phyloP scores from a whole-genome alignment of 2,329 filamentous ascomycete species.

The Claviceps sorghi region DNA sequence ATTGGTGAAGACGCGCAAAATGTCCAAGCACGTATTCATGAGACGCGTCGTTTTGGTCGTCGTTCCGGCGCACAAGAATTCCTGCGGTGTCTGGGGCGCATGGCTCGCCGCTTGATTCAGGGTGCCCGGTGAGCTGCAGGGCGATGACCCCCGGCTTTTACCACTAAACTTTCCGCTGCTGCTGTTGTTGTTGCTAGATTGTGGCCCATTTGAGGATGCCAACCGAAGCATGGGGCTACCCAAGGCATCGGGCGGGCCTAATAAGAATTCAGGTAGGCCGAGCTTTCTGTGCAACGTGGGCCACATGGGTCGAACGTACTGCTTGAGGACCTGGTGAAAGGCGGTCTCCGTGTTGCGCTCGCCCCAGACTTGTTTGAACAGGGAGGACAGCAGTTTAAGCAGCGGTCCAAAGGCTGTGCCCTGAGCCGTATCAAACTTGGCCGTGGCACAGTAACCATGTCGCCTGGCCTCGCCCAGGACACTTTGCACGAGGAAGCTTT shows the following conservation, averaged over 20 bases:
- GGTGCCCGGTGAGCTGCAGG: conserved; percentile 27
- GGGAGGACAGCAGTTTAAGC: conserved; percentile 47
- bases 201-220: conserved; percentile 1
- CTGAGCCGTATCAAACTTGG: conserved; percentile 50
- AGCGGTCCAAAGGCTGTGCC: conserved; percentile 48
- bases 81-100: conserved; percentile 38
- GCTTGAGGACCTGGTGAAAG: conserved; percentile 46
- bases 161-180: conserved; percentile 18
- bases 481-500: conserved; percentile 49
- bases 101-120: conserved; percentile 19
- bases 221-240: conserved; percentile 4
- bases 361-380: conserved; percentile 54
- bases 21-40: conserved; percentile 78
- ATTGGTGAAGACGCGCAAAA: conserved; percentile 64
- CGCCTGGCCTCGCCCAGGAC: conserved; percentile 45
- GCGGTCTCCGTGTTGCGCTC: conserved; percentile 50
- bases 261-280: conserved; percentile 54
- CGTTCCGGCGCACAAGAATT: conserved; percentile 43
- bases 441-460: conserved; percentile 49
- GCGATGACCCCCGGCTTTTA: conserved; percentile 35
- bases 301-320: conserved; percentile 50
- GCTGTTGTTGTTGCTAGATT: conserved; percentile 7
- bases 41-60: conserved; percentile 56
- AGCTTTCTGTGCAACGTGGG: conserved; percentile 47
- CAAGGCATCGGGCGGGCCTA: conserved; percentile 32